Evolutionary conservation across 805 yeast species (phyloP).

Genomic region (Kodamaea leandrae): DNA sequence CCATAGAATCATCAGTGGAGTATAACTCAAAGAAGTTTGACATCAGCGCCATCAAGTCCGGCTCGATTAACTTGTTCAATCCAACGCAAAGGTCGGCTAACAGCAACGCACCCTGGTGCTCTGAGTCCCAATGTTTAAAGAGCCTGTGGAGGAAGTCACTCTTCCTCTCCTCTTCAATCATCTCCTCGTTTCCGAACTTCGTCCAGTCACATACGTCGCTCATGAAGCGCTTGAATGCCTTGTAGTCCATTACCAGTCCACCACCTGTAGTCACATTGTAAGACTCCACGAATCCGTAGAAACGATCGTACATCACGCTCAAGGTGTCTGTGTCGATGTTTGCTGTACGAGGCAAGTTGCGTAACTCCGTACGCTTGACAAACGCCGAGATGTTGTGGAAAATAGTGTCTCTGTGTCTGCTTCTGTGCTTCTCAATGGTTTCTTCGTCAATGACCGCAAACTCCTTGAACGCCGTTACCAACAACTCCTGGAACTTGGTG

Average conservation of each 20-base stretch:
- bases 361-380: constrained; percentile 85
- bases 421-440: constrained; percentile 64
- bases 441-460: constrained; percentile 78
- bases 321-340: constrained; percentile 57
- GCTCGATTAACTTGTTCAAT: constrained; percentile 61
- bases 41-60: constrained; percentile 74
- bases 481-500: constrained; percentile 83
- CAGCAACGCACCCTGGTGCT: constrained; percentile 52
- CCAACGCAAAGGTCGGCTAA: constrained; percentile 73
- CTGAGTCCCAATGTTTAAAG: constrained; percentile 70
- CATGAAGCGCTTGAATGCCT: constrained; percentile 71
- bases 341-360: constrained; percentile 76
- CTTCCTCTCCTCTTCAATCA: constrained; percentile 14
- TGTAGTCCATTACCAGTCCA: constrained; percentile 72
- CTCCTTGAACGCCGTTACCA: constrained; percentile 91
- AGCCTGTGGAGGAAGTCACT: constrained; percentile 55
- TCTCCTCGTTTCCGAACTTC: constrained; percentile 17
- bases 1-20: constrained; percentile 57
- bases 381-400: constrained; percentile 84
- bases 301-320: constrained; percentile 78
- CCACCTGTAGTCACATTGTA: constrained; percentile 48
- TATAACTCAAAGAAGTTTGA: constrained; percentile 75
- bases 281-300: constrained; percentile 72
- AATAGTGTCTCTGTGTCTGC: constrained; percentile 70
- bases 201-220: constrained; percentile 81